Percentiles rank a stretch among this genome's conserved stretches.
phyloP scores from a whole-genome alignment of 495 filamentous ascomycete genomes.

The Evansstolkia leycettana region DNA sequence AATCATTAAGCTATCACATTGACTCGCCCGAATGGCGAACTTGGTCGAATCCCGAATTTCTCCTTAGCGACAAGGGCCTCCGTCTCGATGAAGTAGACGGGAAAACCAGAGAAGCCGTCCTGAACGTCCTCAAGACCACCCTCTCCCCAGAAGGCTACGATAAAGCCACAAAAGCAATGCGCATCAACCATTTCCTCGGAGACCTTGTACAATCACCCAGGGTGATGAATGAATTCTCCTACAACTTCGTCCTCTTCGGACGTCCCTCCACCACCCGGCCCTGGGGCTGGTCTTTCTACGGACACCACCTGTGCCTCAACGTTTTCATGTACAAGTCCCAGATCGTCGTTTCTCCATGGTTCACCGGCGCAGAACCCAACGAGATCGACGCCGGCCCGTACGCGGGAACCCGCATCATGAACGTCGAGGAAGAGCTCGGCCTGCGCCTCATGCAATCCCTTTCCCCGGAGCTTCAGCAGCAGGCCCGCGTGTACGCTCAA shows the following conservation, averaged over 20 bases:
- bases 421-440: constrained; percentile 50
- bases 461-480: constrained; percentile 24
- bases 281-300: constrained; percentile 68
- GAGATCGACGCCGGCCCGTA: constrained; percentile 52
- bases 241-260: constrained; percentile 59
- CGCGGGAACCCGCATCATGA: constrained; percentile 48
- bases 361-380: constrained; percentile 69
- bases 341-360: constrained; percentile 55
- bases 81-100: constrained; percentile 47
- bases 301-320: constrained; percentile 62
- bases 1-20: constrained; percentile 42
- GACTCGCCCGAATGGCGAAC: constrained; percentile 60
- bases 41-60: constrained; percentile 68
- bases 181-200: constrained; percentile 69
- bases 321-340: constrained; percentile 49
- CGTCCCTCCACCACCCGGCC: constrained; percentile 35
- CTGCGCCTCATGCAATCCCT: constrained; percentile 58
- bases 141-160: constrained; percentile 55
- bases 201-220: constrained; percentile 45
- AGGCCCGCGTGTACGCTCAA: constrained; percentile 41
- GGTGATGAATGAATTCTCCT: constrained; percentile 62
- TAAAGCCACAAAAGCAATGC: constrained; percentile 57
- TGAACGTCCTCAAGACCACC: constrained; percentile 40
- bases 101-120: constrained; percentile 30
- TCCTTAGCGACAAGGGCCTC: constrained; percentile 48